Percentiles rank a stretch among this genome's conserved stretches.
Evolutionary conservation across 768 basidiomycete genomes (phyloP).

Genomic region (Epithele typhae): DNA sequence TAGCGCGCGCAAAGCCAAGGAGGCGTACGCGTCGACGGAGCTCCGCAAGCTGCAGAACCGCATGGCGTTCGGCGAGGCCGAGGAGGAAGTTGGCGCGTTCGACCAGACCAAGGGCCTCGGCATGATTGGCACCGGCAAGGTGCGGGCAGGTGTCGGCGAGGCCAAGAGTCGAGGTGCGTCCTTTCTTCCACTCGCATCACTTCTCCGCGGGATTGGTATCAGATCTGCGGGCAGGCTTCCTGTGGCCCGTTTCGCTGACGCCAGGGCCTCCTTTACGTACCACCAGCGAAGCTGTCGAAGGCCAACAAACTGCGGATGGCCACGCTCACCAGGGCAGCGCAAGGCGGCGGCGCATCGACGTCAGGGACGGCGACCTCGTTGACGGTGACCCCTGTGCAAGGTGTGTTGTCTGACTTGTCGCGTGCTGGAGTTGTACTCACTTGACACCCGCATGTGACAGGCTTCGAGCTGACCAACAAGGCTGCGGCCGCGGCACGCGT

Average conservation of each 20-base stretch:
- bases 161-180: conserved; percentile 83
- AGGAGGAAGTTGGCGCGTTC: conserved; percentile 94
- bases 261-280: conserved; percentile 1
- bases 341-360: conserved; percentile 40
- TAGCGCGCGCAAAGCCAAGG: conserved; percentile 97
- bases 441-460: conserved; percentile 35
- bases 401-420: conserved; percentile 31
- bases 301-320: conserved; percentile 88
- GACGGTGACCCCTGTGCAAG: conserved; percentile 95
- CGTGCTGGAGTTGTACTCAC: not conserved
- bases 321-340: conserved; percentile 73
- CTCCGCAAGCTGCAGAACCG: conserved; percentile 95
- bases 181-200: not conserved
- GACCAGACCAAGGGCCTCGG: conserved; percentile 98
- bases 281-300: conserved; percentile 90
- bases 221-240: too few species aligned
- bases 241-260: not conserved
- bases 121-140: conserved; percentile 95
- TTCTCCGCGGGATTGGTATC: too few species aligned
- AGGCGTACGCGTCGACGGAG: conserved; percentile 96
- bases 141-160: conserved; percentile 84
- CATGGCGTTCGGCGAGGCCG: conserved; percentile 92
- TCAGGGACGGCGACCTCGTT: conserved; percentile 91
- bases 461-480: conserved; percentile 93
- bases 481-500: conserved; percentile 81